Evolutionary conservation across 2,329 filamentous ascomycete species (phyloP), one percentile per base, ranked within the genome.

Genomic region (Calonectria montana): DNA sequence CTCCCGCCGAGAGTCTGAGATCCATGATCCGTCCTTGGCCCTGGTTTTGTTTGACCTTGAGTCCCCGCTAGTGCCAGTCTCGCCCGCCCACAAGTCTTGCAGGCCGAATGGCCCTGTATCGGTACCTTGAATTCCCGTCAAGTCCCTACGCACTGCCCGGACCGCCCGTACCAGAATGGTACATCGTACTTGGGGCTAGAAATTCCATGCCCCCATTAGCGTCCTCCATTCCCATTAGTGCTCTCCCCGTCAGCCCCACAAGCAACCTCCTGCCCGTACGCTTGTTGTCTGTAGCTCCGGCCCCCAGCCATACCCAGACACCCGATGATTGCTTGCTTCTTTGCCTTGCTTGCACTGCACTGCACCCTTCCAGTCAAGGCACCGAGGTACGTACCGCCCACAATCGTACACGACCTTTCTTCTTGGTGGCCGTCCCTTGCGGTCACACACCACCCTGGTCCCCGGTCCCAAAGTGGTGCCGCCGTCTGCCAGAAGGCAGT

Each of bases 1-100:
- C 37, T 69, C 65, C 59, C 50, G 55, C 55, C 29, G 59, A 67
- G 70, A 67, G 70, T 29, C 43, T 48, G 55, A 50, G 62, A 67
- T 70, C 57, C 63, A 67, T 64, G 67, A 69, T 79, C 74, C 74
- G 75, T 77, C 69, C 73, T 78, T 75, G 73, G 64, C 76, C 75
- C 71, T 75, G 72, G 77, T 73, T 59, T 62, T 67, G 65, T 67
- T 67, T 67, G 65, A 67, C 65, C 53, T 67, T 48, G 53, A 61
- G 71, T 68, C 68, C 29, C 37, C 69, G 65, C 74, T 78, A 78
- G 77, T 65, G 77, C 70, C 75, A 73, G 70, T 72, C 69, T 72
- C 74, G 74, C 74, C 73, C 70, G 69, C 68, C 74, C 69, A 65
- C 69, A 71, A 23, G 61, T 65, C 67, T 53, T 69, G 47, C 47